Conservation (phyloP, 306 rosid species). For the Glycine latifolia region DNA sequence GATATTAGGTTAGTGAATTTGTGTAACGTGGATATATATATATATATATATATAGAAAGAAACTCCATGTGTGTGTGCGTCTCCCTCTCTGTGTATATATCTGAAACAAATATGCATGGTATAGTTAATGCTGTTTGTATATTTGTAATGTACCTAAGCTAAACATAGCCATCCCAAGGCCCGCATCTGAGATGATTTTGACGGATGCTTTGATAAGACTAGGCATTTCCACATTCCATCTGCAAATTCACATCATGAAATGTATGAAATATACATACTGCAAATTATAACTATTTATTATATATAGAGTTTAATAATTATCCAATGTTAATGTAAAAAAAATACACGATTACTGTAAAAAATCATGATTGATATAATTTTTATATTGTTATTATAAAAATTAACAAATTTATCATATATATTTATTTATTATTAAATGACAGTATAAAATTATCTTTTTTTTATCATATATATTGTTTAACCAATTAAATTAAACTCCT, state of each 20-base stretch:
- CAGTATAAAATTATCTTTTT: too few species aligned
- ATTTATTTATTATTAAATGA: too few species aligned
- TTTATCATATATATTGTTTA: too few species aligned
- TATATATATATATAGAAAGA: neutral
- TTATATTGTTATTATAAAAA: too few species aligned
- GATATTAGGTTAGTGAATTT: conserved; percentile 6
- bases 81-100: neutral
- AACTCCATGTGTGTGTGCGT: conserved; percentile 11
- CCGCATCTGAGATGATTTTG: conserved; percentile 88
- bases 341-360: too few species aligned
- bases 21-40: neutral
- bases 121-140: neutral
- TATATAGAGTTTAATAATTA: too few species aligned
- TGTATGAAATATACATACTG: neutral
- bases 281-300: neutral
- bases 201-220: conserved; percentile 76
- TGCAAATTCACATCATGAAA: conserved; percentile 49
- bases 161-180: conserved; percentile 99
- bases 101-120: neutral
- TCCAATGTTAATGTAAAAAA: too few species aligned
- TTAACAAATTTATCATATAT: too few species aligned
- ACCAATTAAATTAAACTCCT: too few species aligned
- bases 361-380: too few species aligned
- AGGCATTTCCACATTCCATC: conserved; percentile 90
- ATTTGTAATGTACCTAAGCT: conserved; percentile 72